Conservation (phyloP, 345 rosid species). For the Linum trigynum region DNA sequence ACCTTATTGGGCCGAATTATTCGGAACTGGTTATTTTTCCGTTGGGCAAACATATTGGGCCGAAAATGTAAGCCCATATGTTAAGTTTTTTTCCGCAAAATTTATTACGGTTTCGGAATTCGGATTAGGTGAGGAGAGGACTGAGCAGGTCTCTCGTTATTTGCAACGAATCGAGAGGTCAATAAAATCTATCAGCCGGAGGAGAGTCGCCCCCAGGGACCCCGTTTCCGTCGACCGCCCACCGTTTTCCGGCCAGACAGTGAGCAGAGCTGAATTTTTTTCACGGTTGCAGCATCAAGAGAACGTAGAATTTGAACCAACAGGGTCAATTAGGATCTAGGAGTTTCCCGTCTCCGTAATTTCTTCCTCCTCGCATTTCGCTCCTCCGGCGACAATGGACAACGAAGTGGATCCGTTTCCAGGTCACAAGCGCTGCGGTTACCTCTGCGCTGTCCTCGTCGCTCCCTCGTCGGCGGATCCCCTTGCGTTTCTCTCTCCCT, state of each 20-base stretch:
- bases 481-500: slow-evolving; percentile 30
- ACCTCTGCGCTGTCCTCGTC: slow-evolving; percentile 46
- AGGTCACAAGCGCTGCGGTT: slow-evolving; percentile 68
- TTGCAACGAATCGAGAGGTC: background rate
- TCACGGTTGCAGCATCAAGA: background rate
- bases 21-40: background rate
- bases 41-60: background rate
- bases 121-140: background rate
- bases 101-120: background rate
- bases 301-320: background rate
- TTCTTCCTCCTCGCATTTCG: background rate
- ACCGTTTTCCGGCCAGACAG: background rate
- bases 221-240: background rate
- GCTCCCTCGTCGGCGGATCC: slow-evolving; percentile 17
- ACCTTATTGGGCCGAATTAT: background rate
- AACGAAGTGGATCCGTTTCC: slow-evolving; percentile 5
- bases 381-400: background rate
- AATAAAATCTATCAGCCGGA: background rate
- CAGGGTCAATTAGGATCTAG: background rate
- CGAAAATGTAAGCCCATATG: background rate
- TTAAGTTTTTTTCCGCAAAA: too few species aligned
- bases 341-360: background rate
- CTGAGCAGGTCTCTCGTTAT: background rate
- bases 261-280: background rate
- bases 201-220: background rate